Base-by-base conservation (phyloP, 1,284 basidiomycete genomes). In the Ustilago crameri region DNA sequence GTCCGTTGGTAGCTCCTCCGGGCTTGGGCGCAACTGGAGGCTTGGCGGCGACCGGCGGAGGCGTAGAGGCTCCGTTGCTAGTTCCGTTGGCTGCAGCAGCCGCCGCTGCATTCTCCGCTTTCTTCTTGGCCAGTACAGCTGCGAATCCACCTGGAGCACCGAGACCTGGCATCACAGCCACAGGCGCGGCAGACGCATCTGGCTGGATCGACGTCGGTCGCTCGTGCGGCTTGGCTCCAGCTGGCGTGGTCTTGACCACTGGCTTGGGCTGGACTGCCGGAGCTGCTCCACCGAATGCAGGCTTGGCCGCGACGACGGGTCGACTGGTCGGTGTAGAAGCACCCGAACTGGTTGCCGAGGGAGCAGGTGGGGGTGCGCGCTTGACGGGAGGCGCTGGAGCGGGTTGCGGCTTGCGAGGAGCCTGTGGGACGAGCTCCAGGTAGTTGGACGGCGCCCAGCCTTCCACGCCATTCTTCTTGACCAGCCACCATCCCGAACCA, bases 401-500 rank as follows among this genome's bases (percentile, higher is more conserved):
- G 35, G 82, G 79, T 34, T 65, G 71, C 12, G 73, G 82, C 74
- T 62, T 84, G 0, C 92, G 90, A 0, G 88, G 87, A 8, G 92
- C 89, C 0, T 91, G 88, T 0, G 89, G 86, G 20, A 89, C 86
- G 18, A 69, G 53, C 51, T 84, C 85, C 66, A 85, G 93, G 93
- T 61, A 96, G 96, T 80, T 98, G 93, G 87, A 92, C 91, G 88
- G 94, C 17, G 94, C 92, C 95, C 95, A 98, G 15, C 93, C 95
- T 83, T 98, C 93, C 22, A 86, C 84, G 0, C 88, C 88, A 56
- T 87, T 88, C 85, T 93, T 95, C 86, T 91, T 93, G 50, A 98
- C 91, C 42, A 98, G 87, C 94, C 95, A 98, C 95, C 95, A 98
- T 2, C 88, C 86, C 24, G 68, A 69, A 10, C 64, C 70, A 17